Evolutionary conservation across 768 basidiomycete genomes (phyloP).

Genomic region (Jaapia argillacea): DNA sequence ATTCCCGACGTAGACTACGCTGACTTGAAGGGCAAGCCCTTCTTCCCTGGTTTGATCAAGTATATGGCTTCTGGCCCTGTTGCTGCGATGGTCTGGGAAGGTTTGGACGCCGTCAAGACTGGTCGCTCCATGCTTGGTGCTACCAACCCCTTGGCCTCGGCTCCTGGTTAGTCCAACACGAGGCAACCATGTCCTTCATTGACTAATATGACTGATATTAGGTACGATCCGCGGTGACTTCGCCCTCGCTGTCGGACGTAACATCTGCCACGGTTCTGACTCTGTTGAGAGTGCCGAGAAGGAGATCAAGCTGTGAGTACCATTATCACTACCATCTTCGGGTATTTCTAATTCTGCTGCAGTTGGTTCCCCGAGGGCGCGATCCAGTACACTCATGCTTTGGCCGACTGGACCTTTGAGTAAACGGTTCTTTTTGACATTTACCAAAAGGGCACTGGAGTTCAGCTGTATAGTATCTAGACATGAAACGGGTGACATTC

Average conservation of each 20-base stretch:
- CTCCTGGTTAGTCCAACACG: conserved; percentile 50
- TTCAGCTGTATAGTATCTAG: too few species aligned
- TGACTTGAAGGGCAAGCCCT: conserved; percentile 87
- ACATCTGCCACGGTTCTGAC: conserved; percentile 90
- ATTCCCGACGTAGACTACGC: conserved; percentile 63
- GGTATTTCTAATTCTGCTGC: not conserved
- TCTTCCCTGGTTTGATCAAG: conserved; percentile 94
- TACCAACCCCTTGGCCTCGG: conserved; percentile 90
- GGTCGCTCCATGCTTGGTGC: conserved; percentile 94
- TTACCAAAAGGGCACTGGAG: too few species aligned
- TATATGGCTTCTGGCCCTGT: conserved; percentile 98
- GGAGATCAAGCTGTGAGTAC: conserved; percentile 80
- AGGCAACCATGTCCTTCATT: conserved; percentile 4
- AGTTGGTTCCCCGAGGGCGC: conserved; percentile 93
- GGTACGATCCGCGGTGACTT: conserved; percentile 96
- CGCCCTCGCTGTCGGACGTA: conserved; percentile 89
- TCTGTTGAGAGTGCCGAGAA: conserved; percentile 85
- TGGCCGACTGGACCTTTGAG: conserved; percentile 76
- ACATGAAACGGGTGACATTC: too few species aligned
- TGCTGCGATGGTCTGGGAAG: conserved; percentile 93
- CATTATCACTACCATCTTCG: not conserved
- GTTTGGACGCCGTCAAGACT: conserved; percentile 89
- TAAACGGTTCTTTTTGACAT: too few species aligned
- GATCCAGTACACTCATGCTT: conserved; percentile 55
- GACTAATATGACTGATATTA: conserved; percentile 16